Percentiles rank a stretch among this genome's conserved stretches.
Evolutionary conservation across 2,329 filamentous ascomycete genomes (phyloP).

Genomic region (Didymellaceae sp.): DNA sequence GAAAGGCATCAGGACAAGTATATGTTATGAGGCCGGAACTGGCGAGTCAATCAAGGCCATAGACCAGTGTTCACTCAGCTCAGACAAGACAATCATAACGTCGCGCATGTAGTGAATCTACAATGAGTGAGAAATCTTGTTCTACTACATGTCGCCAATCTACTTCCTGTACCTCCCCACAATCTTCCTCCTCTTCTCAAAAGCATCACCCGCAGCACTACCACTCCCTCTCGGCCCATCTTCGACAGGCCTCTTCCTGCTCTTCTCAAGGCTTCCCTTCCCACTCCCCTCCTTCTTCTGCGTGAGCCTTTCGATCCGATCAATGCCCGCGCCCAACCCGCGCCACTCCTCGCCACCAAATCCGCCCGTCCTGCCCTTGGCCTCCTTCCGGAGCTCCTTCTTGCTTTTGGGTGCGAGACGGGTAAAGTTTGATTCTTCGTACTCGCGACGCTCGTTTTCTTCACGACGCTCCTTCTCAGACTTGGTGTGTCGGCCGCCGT

Average conservation of each 20-base stretch:
- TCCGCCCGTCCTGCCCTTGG: conserved; percentile 54
- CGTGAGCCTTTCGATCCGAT: conserved; percentile 85
- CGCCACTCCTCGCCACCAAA: conserved; percentile 96
- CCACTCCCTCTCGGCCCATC: conserved; percentile 75
- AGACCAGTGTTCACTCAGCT: too few relatives aligned
- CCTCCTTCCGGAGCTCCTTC: conserved; percentile 77
- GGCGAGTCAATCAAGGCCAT: too few relatives aligned
- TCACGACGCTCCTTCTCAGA: conserved; percentile 75
- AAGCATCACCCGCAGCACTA: conserved; percentile 73
- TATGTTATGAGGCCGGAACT: too few relatives aligned
- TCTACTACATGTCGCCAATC: too few relatives aligned
- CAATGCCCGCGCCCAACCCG: conserved; percentile 80
- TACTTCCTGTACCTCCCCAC: conserved; percentile 39
- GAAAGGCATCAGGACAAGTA: too few relatives aligned
- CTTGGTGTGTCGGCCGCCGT: conserved; percentile 79
- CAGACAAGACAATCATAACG: too few relatives aligned
- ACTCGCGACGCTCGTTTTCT: conserved; percentile 80
- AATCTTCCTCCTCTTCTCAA: conserved; percentile 58
- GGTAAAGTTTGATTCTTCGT: conserved; percentile 92
- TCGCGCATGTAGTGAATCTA: too few relatives aligned
- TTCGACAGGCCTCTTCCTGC: conserved; percentile 77
- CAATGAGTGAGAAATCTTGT: too few relatives aligned
- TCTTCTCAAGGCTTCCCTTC: conserved; percentile 75
- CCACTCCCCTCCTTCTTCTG: conserved; percentile 65
- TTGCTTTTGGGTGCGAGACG: conserved; percentile 86